Conservation (phyloP, 2,329 filamentous ascomycete genomes). For the Macrophomina pseudophaseolina region DNA sequence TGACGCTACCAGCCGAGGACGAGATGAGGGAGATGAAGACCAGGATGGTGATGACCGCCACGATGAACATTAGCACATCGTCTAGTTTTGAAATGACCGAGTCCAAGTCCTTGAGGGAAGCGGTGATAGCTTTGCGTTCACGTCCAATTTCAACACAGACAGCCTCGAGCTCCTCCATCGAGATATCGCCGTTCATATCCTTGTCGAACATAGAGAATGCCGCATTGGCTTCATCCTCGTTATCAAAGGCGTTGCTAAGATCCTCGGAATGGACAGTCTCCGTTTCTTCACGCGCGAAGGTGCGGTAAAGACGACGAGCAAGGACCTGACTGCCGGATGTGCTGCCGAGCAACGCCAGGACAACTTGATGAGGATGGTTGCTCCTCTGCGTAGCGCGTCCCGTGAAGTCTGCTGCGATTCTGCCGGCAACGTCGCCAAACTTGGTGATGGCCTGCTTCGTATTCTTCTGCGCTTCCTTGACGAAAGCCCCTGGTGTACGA, state of each 20-base stretch:
- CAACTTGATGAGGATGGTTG: conserved; percentile 82
- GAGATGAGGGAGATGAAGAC: conserved; percentile 91
- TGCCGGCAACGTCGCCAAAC: conserved; percentile 83
- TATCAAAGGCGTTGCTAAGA: conserved; percentile 76
- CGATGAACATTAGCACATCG: conserved; percentile 85
- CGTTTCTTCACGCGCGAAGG: conserved; percentile 74
- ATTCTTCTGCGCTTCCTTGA: conserved; percentile 72
- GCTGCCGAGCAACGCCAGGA: conserved; percentile 75
- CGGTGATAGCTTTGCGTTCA: conserved; percentile 93
- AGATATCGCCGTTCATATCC: conserved; percentile 95
- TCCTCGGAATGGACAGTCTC: conserved; percentile 82
- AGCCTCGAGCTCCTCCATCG: conserved; percentile 90
- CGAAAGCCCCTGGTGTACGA: conserved; percentile 74
- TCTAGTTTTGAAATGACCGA: conserved; percentile 91
- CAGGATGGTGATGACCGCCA: conserved; percentile 77
- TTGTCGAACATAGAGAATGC: conserved; percentile 95
- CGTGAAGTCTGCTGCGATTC: conserved; percentile 89
- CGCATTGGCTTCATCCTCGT: conserved; percentile 82
- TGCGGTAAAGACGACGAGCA: conserved; percentile 85
- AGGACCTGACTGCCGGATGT: conserved; percentile 80
- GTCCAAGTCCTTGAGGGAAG: conserved; percentile 92
- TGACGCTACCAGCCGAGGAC: conserved; percentile 82
- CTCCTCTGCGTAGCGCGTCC: conserved; percentile 71
- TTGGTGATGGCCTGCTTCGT: conserved; percentile 77
- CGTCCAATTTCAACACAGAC: conserved; percentile 94